Percentiles rank a stretch among this genome's conserved stretches.
These are phyloP conservation scores for Triticum turgidum DNA, from an alignment of 176 grass and related monocot species.

Conservation along the genomic window DNA sequence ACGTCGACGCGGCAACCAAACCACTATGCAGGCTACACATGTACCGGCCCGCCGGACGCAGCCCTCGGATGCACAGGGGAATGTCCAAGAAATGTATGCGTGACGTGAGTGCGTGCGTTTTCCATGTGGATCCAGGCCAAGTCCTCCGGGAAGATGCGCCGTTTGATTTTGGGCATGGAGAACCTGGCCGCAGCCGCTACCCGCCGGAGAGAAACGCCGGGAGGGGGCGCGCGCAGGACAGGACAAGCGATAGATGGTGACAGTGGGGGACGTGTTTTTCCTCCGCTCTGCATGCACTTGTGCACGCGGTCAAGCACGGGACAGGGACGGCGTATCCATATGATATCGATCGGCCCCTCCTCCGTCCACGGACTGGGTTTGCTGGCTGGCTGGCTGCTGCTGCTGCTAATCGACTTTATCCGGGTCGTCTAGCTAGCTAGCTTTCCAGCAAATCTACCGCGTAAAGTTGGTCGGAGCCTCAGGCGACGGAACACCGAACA, in stretches of 20 bases:
- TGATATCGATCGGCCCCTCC: neutral
- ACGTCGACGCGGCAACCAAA: neutral
- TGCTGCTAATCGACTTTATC: neutral
- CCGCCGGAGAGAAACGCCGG: neutral
- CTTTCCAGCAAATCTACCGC: conserved; percentile 23
- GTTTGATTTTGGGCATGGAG: neutral
- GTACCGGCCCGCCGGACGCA: too few species aligned
- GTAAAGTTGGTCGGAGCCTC: neutral
- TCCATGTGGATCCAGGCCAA: neutral
- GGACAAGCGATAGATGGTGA: neutral
- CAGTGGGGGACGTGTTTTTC: neutral
- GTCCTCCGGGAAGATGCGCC: neutral
- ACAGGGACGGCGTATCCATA: conserved; percentile 4
- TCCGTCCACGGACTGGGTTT: neutral
- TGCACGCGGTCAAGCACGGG: neutral
- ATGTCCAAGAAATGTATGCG: neutral
- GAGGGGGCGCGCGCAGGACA: neutral
- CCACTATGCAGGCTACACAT: too few species aligned
- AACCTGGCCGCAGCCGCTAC: neutral
- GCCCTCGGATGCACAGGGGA: neutral
- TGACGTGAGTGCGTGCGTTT: neutral
- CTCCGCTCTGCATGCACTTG: too few species aligned
- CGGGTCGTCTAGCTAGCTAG: neutral
- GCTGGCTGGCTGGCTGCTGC: neutral
- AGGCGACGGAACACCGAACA: too few species aligned